Percentiles rank a stretch among this genome's conserved stretches.
Conservation (phyloP, 2,329 filamentous ascomycete species). For the Pseudocercospora ulei region DNA sequence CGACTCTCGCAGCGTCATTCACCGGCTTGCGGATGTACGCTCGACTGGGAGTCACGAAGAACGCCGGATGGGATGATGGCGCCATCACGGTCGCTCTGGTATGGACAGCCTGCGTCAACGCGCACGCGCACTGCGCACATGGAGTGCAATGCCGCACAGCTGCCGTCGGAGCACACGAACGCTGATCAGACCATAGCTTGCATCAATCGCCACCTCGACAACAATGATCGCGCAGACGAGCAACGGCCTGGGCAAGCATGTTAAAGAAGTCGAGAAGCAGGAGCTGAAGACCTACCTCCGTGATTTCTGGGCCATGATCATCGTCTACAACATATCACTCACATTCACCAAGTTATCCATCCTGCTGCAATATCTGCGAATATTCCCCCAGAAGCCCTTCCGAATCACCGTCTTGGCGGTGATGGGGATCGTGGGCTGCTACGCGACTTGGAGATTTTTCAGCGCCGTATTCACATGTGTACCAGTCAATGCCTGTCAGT, state of each 20-base stretch:
- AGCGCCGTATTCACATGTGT: conserved; percentile 38
- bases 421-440: conserved; percentile 30
- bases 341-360: conserved; percentile 40
- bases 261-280: conserved; percentile 6
- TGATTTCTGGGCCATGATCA: conserved; percentile 14
- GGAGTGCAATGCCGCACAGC: not conserved
- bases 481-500: conserved; percentile 30
- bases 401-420: conserved; percentile 28
- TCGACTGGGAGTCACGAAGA: conserved; percentile 10
- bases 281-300: conserved; percentile 8
- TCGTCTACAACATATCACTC: conserved; percentile 35
- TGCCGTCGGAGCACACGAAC: not conserved
- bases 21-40: conserved; percentile 20
- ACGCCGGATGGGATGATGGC: conserved; percentile 14
- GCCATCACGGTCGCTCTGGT: conserved; percentile 11
- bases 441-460: conserved; percentile 31
- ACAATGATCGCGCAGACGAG: conserved; percentile 5
- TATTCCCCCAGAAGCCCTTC: conserved; percentile 38
- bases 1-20: conserved; percentile 17
- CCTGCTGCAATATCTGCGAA: conserved; percentile 41
- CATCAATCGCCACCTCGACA: not conserved
- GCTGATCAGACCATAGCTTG: conserved; percentile 1
- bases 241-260: conserved; percentile 10
- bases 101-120: not conserved
- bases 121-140: no score